A percentile compares a stretch with the other conserved stretches of the same genome.
These are phyloP conservation scores for Lathyrus sativus DNA, from an alignment of 306 rosid species.

Conservation along the genomic window DNA sequence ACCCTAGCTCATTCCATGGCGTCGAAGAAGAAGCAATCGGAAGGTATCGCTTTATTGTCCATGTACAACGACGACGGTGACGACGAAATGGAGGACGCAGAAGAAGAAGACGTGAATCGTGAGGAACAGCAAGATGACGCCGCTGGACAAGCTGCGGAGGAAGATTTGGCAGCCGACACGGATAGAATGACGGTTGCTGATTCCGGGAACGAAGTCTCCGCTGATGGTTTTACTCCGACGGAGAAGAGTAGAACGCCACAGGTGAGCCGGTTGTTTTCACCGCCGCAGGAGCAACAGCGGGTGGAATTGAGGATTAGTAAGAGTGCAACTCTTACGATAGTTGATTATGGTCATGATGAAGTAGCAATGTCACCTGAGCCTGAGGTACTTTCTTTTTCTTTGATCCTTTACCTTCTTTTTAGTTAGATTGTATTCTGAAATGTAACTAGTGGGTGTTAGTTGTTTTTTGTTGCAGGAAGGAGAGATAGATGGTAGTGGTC, in stretches of 20 bases:
- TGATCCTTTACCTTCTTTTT: not conserved
- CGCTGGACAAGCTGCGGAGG: conserved; percentile 44
- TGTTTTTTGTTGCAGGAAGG: conserved; percentile 66
- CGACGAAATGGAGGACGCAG: conserved; percentile 68
- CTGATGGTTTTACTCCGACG: conserved; percentile 38
- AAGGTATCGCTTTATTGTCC: conserved; percentile 77
- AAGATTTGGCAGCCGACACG: conserved; percentile 40
- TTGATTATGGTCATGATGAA: conserved; percentile 93
- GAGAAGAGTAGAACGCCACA: conserved; percentile 51
- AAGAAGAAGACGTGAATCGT: conserved; percentile 35
- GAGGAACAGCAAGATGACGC: conserved; percentile 16
- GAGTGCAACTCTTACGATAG: conserved; percentile 71
- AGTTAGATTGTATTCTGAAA: conserved; percentile 1
- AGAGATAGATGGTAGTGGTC: conserved; percentile 59
- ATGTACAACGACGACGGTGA: conserved; percentile 78
- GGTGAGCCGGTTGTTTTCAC: conserved; percentile 44
- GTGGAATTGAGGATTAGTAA: conserved; percentile 36
- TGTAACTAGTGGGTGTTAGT: conserved; percentile 20
- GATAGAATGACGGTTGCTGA: conserved; percentile 41
- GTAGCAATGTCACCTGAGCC: conserved; percentile 94
- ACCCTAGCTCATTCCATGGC: conserved; percentile 60
- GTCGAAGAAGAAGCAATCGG: conserved; percentile 68
- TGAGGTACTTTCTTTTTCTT: conserved; percentile 55
- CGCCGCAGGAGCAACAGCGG: conserved; percentile 42
- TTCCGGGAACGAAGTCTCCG: conserved; percentile 41